Conservation (phyloP, 495 filamentous ascomycete genomes). For the Aspergillus wentii region DNA sequence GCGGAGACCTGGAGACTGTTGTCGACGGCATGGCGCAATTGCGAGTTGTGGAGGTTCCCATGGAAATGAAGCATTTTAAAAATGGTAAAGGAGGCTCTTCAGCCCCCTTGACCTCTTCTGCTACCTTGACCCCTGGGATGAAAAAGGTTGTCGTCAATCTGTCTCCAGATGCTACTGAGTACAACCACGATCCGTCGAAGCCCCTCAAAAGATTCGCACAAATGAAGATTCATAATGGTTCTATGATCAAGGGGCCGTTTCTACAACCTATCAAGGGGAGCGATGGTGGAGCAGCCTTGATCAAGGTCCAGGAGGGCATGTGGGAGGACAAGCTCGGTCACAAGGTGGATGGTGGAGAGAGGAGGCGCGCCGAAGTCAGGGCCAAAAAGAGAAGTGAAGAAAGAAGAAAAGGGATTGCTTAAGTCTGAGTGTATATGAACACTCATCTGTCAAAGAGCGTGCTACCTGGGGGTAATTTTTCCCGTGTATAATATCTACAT, state of each 20-base stretch:
- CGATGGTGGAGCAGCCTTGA: constrained; percentile 52
- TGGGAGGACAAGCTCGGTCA: constrained; percentile 80
- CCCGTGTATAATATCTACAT: constrained; percentile 15
- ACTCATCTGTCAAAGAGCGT: too few relatives aligned
- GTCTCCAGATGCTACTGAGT: constrained; percentile 43
- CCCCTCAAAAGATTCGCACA: constrained; percentile 49
- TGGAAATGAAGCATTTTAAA: constrained; percentile 3
- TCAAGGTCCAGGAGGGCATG: constrained; percentile 74
- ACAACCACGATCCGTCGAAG: constrained; percentile 31
- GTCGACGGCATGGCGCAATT: constrained; percentile 67
- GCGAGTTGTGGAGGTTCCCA: constrained; percentile 59
- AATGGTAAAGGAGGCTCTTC: constrained; percentile 4
- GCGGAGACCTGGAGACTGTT: constrained; percentile 72
- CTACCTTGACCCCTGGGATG: constrained; percentile 48
- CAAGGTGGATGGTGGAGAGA: constrained; percentile 96
- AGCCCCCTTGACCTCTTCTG: constrained; percentile 20
- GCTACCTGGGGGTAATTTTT: too few relatives aligned
- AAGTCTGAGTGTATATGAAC: too few relatives aligned
- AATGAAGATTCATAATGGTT: constrained; percentile 59
- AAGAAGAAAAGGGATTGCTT: constrained; percentile 33
- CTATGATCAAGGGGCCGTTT: constrained; percentile 66
- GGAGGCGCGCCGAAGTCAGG: constrained; percentile 77
- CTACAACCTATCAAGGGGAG: constrained; percentile 59
- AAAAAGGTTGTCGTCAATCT: constrained; percentile 69
- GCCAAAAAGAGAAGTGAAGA: constrained; percentile 57